Conservation (phyloP, 2,329 filamentous ascomycete species). For the Neonectria neomacrospora region DNA sequence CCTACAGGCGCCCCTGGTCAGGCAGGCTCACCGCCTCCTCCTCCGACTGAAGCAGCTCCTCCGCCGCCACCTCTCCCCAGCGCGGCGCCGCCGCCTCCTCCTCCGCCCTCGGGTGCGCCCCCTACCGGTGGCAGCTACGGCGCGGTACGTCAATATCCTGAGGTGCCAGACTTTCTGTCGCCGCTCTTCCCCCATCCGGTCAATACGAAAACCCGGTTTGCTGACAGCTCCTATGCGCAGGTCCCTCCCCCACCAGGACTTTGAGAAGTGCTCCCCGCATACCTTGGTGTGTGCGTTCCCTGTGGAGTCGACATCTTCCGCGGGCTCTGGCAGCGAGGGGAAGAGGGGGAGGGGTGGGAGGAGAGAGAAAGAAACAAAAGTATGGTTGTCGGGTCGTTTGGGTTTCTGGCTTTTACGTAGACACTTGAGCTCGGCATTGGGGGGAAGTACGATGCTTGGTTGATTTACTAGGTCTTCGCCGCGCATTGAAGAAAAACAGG, state of each 20-base stretch:
- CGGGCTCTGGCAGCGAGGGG: neutral
- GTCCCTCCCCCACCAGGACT: slow-evolving; percentile 68
- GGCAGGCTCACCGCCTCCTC: slow-evolving; percentile 65
- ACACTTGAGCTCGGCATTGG: slow-evolving; percentile 35
- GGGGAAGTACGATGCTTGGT: slow-evolving; percentile 35
- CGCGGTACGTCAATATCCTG: slow-evolving; percentile 62
- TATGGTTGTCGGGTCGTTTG: slow-evolving; percentile 21
- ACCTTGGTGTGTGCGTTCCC: neutral
- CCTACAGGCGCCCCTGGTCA: slow-evolving; percentile 56
- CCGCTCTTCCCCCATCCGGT: neutral
- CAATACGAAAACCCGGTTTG: slow-evolving; percentile 6
- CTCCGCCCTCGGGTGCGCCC: slow-evolving; percentile 54
- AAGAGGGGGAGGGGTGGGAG: neutral
- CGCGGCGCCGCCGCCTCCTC: slow-evolving; percentile 67
- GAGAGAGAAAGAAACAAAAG: slow-evolving; percentile 8
- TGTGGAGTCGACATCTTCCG: neutral
- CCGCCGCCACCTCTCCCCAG: slow-evolving; percentile 70
- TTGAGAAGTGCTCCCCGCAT: slow-evolving; percentile 41
- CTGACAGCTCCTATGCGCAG: slow-evolving; percentile 47
- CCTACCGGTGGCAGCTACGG: slow-evolving; percentile 66
- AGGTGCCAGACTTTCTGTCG: neutral
- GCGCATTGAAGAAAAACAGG: neutral
- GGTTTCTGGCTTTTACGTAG: slow-evolving; percentile 37
- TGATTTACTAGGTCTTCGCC: slow-evolving; percentile 28
- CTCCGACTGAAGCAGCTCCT: slow-evolving; percentile 68